These are phyloP conservation scores for Candida parachauliodes DNA, from an alignment of 805 yeast species.

Conservation along the genomic window DNA sequence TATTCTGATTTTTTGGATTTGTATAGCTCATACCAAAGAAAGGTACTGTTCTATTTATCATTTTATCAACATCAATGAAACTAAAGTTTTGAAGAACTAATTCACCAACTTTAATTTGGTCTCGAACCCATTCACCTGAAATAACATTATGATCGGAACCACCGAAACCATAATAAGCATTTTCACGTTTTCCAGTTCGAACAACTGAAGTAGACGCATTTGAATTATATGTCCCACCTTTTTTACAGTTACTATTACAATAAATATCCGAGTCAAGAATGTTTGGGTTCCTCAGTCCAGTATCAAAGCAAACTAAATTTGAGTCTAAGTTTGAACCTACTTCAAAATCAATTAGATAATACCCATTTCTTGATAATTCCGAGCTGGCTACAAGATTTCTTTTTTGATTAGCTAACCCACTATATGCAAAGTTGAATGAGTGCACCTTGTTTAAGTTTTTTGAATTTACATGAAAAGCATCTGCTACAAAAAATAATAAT, in stretches of 20 bases:
- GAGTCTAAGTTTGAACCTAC: constrained; percentile 15
- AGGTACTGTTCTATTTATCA: constrained; percentile 15
- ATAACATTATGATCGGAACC: too few species aligned
- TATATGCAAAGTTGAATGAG: background rate
- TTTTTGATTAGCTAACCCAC: background rate
- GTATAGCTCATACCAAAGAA: constrained; percentile 9
- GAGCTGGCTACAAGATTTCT: background rate
- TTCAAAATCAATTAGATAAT: constrained; percentile 11
- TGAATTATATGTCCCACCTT: background rate
- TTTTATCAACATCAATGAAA: background rate
- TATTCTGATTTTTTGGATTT: background rate
- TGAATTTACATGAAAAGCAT: too few species aligned
- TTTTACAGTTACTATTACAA: background rate
- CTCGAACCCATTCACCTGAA: constrained; percentile 18
- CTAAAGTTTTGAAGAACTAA: background rate
- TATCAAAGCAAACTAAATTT: constrained; percentile 9
- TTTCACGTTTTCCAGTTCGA: background rate
- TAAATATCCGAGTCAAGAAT: constrained; percentile 11
- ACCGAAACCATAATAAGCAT: background rate
- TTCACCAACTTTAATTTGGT: constrained; percentile 12
- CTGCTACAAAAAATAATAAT: too few species aligned
- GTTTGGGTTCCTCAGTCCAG: constrained; percentile 24
- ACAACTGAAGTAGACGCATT: background rate
- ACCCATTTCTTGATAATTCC: background rate
- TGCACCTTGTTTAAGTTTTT: too few species aligned